Evolutionary conservation across 768 basidiomycete genomes (phyloP), one percentile per base, ranked within the genome.

Genomic region (Tubosaeta sp.): DNA sequence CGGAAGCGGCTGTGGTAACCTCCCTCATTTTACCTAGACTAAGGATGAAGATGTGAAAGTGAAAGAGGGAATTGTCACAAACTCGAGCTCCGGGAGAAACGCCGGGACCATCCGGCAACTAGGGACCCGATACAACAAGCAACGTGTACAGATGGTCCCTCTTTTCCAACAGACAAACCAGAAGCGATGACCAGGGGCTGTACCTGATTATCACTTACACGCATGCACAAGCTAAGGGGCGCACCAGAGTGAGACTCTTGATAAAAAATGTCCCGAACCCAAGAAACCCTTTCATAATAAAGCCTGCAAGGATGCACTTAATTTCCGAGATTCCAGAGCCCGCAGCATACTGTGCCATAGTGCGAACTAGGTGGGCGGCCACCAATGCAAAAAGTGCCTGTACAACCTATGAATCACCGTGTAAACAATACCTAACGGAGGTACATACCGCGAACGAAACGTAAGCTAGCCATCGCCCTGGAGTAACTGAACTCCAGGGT

Each of bases 301-400:
- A 99, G 4, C 97, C 97, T 9, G 91, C 91, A 29, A 99, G 75
- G 60, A 98, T 97, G 65, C 93, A 97, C 64, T 98, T 99, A 71
- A 99, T 97, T 71, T 99, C 97, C 19, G 95, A 92, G 44, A 99
- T 98, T 46, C 97, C 97, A 53, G 95, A 97, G 6, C 97, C 95
- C 17, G 97, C 97, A 13, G 97, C 95, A 69, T 95, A 95, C 49
- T 85, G 94, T 9, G 95, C 95, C 62, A 95, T 82, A 9, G 83
- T 84, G 48, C 82, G 80, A 50, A 98, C 97, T 11, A 99, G 77
- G 66, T 91, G 91, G 0, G 93, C 89, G 5, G 95, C 90, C 13
- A 87, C 76, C 65, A 91, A 92, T 0, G 94, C 84, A 63, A 97
- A 95, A 2, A 77, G 59, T 4, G 80, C 79, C 95, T 98, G 59